Conservation (phyloP, 805 yeast species). For the Saccharomyces jurei region DNA sequence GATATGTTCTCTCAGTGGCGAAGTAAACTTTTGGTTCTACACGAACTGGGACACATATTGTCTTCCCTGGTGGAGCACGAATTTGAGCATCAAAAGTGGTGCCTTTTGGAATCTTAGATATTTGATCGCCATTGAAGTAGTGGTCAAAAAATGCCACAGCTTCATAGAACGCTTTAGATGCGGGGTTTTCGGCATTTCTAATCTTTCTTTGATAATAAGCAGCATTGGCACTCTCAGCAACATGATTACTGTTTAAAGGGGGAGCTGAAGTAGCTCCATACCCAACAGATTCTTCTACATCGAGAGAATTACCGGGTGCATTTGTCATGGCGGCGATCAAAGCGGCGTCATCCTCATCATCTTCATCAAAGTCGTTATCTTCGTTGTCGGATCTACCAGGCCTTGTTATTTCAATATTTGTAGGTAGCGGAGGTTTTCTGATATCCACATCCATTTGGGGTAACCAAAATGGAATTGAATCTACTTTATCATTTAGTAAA, state of each 20-base stretch:
- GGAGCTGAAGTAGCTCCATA: constrained; percentile 34
- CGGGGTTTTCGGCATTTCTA: constrained; percentile 14
- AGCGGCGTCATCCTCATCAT: constrained; percentile 31
- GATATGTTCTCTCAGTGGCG: constrained; percentile 92
- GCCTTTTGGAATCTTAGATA: constrained; percentile 53
- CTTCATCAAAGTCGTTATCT: constrained; percentile 24
- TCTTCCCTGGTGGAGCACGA: constrained; percentile 79
- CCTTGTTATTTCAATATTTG: constrained; percentile 38
- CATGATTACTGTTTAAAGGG: constrained; percentile 3
- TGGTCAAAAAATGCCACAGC: constrained; percentile 29
- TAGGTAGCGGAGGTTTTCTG: constrained; percentile 61
- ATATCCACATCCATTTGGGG: constrained; percentile 97
- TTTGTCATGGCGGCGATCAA: constrained; percentile 20
- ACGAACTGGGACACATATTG: constrained; percentile 86
- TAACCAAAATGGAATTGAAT: constrained; percentile 89
- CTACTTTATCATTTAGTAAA: constrained; percentile 74
- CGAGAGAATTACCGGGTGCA: constrained; percentile 51
- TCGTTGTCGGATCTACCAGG: constrained; percentile 24
- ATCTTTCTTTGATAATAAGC: constrained; percentile 24
- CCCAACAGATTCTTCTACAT: constrained; percentile 60
- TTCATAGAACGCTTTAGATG: constrained; percentile 17
- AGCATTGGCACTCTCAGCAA: constrained; percentile 24
- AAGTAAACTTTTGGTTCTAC: constrained; percentile 98
- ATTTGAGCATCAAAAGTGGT: constrained; percentile 52
- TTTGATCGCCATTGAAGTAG: constrained; percentile 44